phyloP scores from a whole-genome alignment of 306 rosid genomes.

The Herpetospermum pedunculosum region DNA sequence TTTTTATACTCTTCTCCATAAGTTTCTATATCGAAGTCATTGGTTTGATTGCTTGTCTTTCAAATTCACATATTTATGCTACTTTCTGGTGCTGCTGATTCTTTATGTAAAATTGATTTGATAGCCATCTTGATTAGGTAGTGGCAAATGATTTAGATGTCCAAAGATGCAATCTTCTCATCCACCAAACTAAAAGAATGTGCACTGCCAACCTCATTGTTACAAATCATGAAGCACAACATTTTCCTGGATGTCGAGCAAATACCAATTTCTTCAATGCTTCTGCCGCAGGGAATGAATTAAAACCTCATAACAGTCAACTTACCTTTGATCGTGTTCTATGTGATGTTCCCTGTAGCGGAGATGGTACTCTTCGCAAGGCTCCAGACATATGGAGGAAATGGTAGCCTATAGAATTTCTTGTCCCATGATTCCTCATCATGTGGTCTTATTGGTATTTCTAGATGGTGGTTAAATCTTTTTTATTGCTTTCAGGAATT shows the following conservation, averaged over 20 bases:
- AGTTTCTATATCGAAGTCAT: neutral
- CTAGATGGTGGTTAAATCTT: slow-evolving; percentile 5
- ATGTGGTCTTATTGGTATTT: neutral
- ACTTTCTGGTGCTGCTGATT: slow-evolving; percentile 10
- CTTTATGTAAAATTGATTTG: slow-evolving; percentile 4
- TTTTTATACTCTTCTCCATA: slow-evolving; percentile 9
- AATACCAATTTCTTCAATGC: slow-evolving; percentile 25
- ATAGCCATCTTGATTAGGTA: slow-evolving; percentile 38
- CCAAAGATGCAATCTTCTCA: slow-evolving; percentile 96
- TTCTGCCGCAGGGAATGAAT: slow-evolving; percentile 18
- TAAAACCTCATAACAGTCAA: slow-evolving; percentile 30
- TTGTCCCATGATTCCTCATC: slow-evolving; percentile 2
- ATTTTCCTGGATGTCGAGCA: slow-evolving; percentile 85
- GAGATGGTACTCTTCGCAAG: slow-evolving; percentile 99
- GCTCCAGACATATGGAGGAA: slow-evolving; percentile 99
- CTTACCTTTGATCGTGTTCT: slow-evolving; percentile 84
- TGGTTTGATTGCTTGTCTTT: neutral
- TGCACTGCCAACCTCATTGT: slow-evolving; percentile 94
- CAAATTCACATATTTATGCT: neutral
- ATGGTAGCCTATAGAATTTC: slow-evolving; percentile 44
- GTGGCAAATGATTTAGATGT: slow-evolving; percentile 96
- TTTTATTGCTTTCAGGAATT: slow-evolving; percentile 42
- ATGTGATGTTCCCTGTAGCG: slow-evolving; percentile 98
- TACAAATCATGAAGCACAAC: slow-evolving; percentile 98
- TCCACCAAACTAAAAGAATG: slow-evolving; percentile 99